Conservation (phyloP, 2,329 filamentous ascomycete species). For the Dryadomyces quercus-mongolicae region DNA sequence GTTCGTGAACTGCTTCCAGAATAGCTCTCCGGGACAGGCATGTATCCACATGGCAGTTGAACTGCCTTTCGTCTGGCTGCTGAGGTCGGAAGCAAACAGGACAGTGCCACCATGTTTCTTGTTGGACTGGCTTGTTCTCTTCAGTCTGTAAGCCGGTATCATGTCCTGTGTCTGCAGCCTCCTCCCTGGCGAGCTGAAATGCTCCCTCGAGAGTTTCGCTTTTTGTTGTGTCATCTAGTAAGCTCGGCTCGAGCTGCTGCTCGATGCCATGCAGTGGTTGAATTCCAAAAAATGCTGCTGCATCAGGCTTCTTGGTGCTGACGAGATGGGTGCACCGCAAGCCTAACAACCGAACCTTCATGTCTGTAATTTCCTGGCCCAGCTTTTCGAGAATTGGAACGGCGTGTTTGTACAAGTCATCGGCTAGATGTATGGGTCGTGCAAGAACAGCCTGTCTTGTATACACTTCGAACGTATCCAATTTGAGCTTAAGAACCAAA, state of each 20-base stretch:
- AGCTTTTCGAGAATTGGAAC: constrained; percentile 76
- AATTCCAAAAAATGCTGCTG: constrained; percentile 68
- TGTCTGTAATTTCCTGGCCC: constrained; percentile 66
- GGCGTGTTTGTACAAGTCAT: constrained; percentile 73
- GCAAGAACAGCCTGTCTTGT: constrained; percentile 70
- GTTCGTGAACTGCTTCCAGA: constrained; percentile 61
- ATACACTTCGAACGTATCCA: constrained; percentile 86
- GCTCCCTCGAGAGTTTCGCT: background rate
- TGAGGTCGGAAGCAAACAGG: constrained; percentile 78
- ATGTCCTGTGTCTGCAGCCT: background rate
- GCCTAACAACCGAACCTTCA: constrained; percentile 79
- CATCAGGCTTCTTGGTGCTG: constrained; percentile 69
- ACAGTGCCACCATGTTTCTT: constrained; percentile 59
- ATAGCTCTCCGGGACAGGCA: constrained; percentile 83
- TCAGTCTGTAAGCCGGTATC: background rate
- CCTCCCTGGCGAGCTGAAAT: background rate
- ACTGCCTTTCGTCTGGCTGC: constrained; percentile 56
- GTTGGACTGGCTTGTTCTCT: background rate
- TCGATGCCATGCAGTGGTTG: constrained; percentile 19
- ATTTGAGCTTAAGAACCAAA: constrained; percentile 80
- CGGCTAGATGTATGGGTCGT: constrained; percentile 57
- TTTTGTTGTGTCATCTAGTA: background rate
- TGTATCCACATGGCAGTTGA: constrained; percentile 87
- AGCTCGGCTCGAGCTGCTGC: constrained; percentile 10
- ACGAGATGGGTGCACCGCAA: constrained; percentile 78